Evolutionary conservation across 192 early-diverging fungal species (phyloP).

Genomic region (Thamnidium elegans): DNA sequence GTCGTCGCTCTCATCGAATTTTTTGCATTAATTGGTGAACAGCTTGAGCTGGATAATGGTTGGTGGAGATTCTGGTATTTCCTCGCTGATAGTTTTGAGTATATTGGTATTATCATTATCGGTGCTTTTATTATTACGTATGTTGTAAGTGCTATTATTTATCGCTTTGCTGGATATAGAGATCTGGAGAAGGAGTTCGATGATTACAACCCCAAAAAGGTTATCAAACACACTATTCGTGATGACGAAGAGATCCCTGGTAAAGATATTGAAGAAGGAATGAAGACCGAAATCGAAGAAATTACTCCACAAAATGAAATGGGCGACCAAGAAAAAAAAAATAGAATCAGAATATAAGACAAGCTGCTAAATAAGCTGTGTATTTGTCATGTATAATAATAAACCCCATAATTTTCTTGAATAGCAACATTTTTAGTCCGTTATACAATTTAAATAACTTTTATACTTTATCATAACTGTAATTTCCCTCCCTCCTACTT

Average conservation of each 20-base stretch:
- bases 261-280: slow-evolving; percentile 4
- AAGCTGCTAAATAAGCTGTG: too few species aligned
- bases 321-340: too few species aligned
- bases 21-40: slow-evolving; percentile 46
- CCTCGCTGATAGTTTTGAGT: slow-evolving; percentile 46
- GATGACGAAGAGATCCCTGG: background rate
- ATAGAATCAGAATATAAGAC: too few species aligned
- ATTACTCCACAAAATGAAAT: too few species aligned
- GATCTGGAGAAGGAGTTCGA: slow-evolving; percentile 39
- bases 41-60: slow-evolving; percentile 36
- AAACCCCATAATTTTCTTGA: too few species aligned
- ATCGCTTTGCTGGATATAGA: slow-evolving; percentile 37
- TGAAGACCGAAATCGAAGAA: background rate
- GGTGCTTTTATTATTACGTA: slow-evolving; percentile 44
- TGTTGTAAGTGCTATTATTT: slow-evolving; percentile 37
- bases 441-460: too few species aligned
- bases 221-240: background rate
- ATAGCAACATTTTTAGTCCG: too few species aligned
- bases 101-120: slow-evolving; percentile 50
- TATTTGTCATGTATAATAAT: too few species aligned
- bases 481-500: too few species aligned
- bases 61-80: slow-evolving; percentile 45
- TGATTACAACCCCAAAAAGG: slow-evolving; percentile 6
- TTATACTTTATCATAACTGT: too few species aligned
- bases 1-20: slow-evolving; percentile 55